Conservation (phyloP, 345 rosid species). For the Microthlaspi erraticum region DNA sequence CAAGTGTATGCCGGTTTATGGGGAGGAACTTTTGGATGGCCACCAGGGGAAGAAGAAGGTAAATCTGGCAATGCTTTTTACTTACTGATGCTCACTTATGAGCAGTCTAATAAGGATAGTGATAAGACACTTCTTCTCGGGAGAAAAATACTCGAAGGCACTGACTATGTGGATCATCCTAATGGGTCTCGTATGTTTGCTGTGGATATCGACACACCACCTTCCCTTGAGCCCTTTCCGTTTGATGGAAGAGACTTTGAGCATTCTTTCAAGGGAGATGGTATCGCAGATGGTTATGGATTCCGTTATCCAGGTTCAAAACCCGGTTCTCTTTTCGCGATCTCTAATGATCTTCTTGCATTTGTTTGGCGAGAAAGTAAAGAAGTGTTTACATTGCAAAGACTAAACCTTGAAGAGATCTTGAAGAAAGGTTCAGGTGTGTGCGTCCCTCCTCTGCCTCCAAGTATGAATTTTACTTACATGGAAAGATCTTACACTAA, state of each 20-base stretch:
- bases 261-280: constrained; percentile 63
- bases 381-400: constrained; percentile 69
- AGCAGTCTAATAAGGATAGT: constrained; percentile 56
- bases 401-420: constrained; percentile 66
- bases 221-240: constrained; percentile 71
- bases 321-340: constrained; percentile 72
- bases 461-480: constrained; percentile 69
- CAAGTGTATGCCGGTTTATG: constrained; percentile 68
- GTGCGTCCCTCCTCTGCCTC: constrained; percentile 59
- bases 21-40: constrained; percentile 95
- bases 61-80: constrained; percentile 80
- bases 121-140: constrained; percentile 61
- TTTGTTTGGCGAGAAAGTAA: constrained; percentile 77
- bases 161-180: constrained; percentile 84
- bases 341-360: constrained; percentile 62
- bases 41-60: constrained; percentile 77
- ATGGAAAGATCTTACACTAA: constrained; percentile 74
- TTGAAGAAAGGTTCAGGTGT: constrained; percentile 66
- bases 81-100: constrained; percentile 79
- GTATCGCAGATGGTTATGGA: constrained; percentile 80
- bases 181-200: constrained; percentile 91
- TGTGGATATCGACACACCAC: constrained; percentile 66
- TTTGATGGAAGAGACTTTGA: constrained; percentile 61
- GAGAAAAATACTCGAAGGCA: constrained; percentile 66
- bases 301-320: constrained; percentile 79